phyloP scores from a whole-genome alignment of 2,329 filamentous ascomycete genomes.

The Colletotrichum incanum region DNA sequence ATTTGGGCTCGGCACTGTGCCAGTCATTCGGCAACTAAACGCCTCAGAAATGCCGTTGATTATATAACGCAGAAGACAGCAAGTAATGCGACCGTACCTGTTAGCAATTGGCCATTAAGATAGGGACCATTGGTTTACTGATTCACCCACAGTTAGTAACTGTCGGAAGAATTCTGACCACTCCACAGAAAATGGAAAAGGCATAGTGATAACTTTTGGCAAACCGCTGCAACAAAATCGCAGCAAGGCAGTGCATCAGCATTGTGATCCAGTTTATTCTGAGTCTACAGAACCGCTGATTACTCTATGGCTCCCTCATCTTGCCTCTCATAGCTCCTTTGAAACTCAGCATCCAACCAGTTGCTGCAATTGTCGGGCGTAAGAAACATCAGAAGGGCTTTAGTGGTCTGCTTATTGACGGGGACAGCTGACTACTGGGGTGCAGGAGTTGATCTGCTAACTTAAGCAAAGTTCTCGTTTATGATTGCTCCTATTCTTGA shows the following conservation, averaged over 20 bases:
- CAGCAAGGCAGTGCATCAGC: too few species aligned
- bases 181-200: background rate
- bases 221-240: too few species aligned
- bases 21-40: background rate
- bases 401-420: background rate
- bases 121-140: too few species aligned
- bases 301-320: background rate
- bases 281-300: too few species aligned
- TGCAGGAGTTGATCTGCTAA: background rate
- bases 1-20: constrained; percentile 7
- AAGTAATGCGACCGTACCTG: too few species aligned
- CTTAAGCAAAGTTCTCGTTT: background rate
- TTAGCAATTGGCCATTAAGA: too few species aligned
- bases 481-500: background rate
- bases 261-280: too few species aligned
- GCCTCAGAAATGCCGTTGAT: background rate
- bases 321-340: background rate
- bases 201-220: background rate
- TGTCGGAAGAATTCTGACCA: background rate
- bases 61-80: too few species aligned
- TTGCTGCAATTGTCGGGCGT: background rate
- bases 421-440: background rate
- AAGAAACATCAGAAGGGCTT: background rate
- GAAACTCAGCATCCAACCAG: background rate
- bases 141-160: background rate